A percentile compares a stretch with the other conserved stretches of the same genome.
Conservation (phyloP, 192 early-diverging fungal genomes). For the Backusella macrospora region DNA sequence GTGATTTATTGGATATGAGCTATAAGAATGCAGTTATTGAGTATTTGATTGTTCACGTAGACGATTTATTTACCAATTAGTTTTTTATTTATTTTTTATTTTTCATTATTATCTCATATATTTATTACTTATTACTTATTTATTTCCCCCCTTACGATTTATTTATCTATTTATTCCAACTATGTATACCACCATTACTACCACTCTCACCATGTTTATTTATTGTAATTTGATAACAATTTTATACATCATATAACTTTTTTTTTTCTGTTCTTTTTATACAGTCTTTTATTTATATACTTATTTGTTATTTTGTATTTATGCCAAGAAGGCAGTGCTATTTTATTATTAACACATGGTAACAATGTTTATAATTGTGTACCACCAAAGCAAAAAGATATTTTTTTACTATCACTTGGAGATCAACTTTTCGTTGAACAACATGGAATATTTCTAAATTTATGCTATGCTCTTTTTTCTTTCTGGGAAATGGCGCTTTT, state of each 20-base stretch:
- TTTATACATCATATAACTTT: neutral
- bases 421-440: neutral
- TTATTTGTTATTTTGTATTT: slow-evolving; percentile 8
- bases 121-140: neutral
- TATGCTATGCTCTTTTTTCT: neutral
- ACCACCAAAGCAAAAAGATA: neutral
- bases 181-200: neutral
- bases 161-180: neutral
- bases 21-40: slow-evolving; percentile 73
- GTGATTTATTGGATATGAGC: slow-evolving; percentile 74
- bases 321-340: neutral
- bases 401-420: neutral
- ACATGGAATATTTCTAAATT: neutral
- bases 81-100: neutral
- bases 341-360: neutral
- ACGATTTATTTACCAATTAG: slow-evolving; percentile 21
- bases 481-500: neutral
- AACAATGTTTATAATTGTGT: neutral
- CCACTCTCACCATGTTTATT: neutral
- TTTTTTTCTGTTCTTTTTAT: neutral
- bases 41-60: slow-evolving; percentile 64
- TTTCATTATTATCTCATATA: neutral
- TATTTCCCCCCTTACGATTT: neutral
- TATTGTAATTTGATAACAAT: slow-evolving; percentile 1
- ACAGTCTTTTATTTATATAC: neutral